Evolutionary conservation across 768 basidiomycete genomes (phyloP).

Genomic region (Sistotremastrum niveocremeum): DNA sequence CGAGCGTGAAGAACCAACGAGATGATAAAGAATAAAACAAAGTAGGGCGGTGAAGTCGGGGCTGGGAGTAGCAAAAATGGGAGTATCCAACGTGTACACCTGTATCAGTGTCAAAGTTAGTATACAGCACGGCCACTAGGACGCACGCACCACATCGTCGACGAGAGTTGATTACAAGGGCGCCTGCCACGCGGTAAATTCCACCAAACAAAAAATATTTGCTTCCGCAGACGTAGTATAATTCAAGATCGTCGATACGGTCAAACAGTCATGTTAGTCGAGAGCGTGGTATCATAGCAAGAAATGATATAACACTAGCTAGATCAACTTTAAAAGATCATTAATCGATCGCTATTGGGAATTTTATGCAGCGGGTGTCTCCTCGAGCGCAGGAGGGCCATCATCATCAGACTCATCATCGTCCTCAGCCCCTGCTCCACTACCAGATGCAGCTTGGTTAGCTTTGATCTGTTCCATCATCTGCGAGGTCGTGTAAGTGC

Average conservation of each 20-base stretch:
- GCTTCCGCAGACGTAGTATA: too few species aligned
- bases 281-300: too few species aligned
- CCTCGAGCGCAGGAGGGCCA: conserved; percentile 73
- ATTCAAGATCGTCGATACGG: too few species aligned
- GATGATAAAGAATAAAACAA: conserved; percentile 62
- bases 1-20: conserved; percentile 69
- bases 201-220: too few species aligned
- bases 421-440: conserved; percentile 18
- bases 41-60: conserved; percentile 70
- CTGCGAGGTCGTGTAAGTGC: conserved; percentile 12
- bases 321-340: too few species aligned
- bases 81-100: conserved; percentile 82
- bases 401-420: conserved; percentile 45
- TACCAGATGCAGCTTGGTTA: conserved; percentile 6
- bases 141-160: too few species aligned
- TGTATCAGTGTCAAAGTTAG: conserved; percentile 12
- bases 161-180: too few species aligned
- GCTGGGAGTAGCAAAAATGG: conserved; percentile 64
- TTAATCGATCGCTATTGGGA: too few species aligned
- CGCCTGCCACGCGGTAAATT: too few species aligned
- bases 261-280: too few species aligned
- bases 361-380: conserved; percentile 15
- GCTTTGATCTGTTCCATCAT: conserved; percentile 25
- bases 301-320: too few species aligned
- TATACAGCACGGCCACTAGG: too few species aligned